Evolutionary conservation across 2,329 filamentous ascomycete species (phyloP).

Genomic region (Biscogniauxia marginata): DNA sequence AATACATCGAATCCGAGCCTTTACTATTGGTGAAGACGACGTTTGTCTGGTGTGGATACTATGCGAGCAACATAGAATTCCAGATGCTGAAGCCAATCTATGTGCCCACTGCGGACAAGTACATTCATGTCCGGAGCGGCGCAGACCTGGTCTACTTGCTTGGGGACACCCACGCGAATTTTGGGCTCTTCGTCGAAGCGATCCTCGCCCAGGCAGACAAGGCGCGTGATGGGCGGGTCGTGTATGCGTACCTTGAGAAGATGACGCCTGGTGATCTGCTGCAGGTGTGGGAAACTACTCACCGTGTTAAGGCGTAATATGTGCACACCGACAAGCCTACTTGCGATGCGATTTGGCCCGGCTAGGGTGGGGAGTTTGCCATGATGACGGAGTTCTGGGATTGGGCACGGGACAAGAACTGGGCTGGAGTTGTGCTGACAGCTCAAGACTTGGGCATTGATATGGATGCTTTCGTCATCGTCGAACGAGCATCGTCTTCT

Average conservation of each 20-base stretch:
- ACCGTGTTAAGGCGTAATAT: slow-evolving; percentile 3
- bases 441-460: background rate
- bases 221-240: background rate
- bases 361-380: slow-evolving; percentile 3
- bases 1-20: slow-evolving; percentile 1
- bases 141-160: slow-evolving; percentile 4
- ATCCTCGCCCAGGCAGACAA: slow-evolving; percentile 2
- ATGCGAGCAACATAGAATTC: slow-evolving; percentile 8
- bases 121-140: slow-evolving; percentile 4
- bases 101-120: background rate
- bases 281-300: slow-evolving; percentile 2
- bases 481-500: background rate
- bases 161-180: slow-evolving; percentile 5
- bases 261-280: slow-evolving; percentile 3
- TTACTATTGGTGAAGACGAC: slow-evolving; percentile 5
- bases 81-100: slow-evolving; percentile 3
- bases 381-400: slow-evolving; percentile 7
- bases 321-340: background rate
- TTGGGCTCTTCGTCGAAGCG: slow-evolving; percentile 4
- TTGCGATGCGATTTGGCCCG: slow-evolving; percentile 3
- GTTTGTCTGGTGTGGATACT: slow-evolving; percentile 6
- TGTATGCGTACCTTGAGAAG: slow-evolving; percentile 1
- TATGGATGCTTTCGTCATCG: background rate
- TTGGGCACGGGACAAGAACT: background rate
- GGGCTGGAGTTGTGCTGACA: background rate